phyloP scores from a whole-genome alignment of 805 yeast genomes.

The Kodamaea kakaduensis region DNA sequence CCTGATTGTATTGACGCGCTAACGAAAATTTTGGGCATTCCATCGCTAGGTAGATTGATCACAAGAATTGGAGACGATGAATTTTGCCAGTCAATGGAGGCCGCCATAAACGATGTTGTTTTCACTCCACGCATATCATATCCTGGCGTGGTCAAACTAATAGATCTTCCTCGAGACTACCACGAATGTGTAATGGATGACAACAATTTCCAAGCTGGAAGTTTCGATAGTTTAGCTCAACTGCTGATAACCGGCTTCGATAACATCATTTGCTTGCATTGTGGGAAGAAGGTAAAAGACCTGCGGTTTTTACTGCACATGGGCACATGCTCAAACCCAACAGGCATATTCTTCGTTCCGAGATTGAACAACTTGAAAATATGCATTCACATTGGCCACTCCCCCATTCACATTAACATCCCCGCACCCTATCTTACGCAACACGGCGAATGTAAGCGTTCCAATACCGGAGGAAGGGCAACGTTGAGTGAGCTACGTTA shows the following conservation, averaged over 20 bases:
- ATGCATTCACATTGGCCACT: slow-evolving; percentile 21
- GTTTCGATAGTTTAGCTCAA: slow-evolving; percentile 1
- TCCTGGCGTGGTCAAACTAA: slow-evolving; percentile 52
- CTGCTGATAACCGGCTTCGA: slow-evolving; percentile 16
- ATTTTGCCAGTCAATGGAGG: slow-evolving; percentile 3
- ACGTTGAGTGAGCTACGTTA: slow-evolving; percentile 51
- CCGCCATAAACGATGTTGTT: too few species aligned
- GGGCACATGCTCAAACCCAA: slow-evolving; percentile 19
- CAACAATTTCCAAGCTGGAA: slow-evolving; percentile 8
- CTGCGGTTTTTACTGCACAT: slow-evolving; percentile 20
- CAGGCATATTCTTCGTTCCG: slow-evolving; percentile 16
- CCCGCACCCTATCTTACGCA: slow-evolving; percentile 69
- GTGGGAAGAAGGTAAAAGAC: slow-evolving; percentile 25
- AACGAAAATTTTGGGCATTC: slow-evolving; percentile 22
- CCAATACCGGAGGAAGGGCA: slow-evolving; percentile 55
- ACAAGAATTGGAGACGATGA: slow-evolving; percentile 1
- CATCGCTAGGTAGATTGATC: slow-evolving; percentile 20
- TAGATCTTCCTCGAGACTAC: slow-evolving; percentile 47
- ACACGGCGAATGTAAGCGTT: slow-evolving; percentile 70
- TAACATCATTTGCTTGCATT: slow-evolving; percentile 31
- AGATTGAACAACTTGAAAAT: slow-evolving; percentile 24
- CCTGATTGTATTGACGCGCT: slow-evolving; percentile 22
- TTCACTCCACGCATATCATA: slow-evolving; percentile 17
- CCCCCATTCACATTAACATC: slow-evolving; percentile 29
- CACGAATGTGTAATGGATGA: slow-evolving; percentile 24